Conservation (phyloP, 2,329 filamentous ascomycete genomes). For the Pseudocercospora musae region DNA sequence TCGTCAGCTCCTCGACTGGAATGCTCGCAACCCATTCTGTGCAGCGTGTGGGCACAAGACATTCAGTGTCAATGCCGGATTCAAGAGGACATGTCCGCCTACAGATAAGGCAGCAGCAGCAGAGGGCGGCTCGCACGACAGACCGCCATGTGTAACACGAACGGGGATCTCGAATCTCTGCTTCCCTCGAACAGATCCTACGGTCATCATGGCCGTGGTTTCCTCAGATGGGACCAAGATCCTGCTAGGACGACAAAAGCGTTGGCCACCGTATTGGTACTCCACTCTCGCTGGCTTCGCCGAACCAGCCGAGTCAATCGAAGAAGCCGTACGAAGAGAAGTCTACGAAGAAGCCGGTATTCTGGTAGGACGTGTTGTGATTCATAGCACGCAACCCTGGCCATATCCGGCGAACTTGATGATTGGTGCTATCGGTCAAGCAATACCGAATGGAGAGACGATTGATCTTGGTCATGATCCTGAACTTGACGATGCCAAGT, state of each 20-base stretch:
- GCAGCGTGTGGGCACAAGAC: slow-evolving; percentile 82
- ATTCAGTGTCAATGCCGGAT: slow-evolving; percentile 72
- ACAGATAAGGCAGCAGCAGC: slow-evolving; percentile 54
- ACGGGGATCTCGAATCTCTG: slow-evolving; percentile 83
- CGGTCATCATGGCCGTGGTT: slow-evolving; percentile 90
- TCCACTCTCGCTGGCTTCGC: slow-evolving; percentile 67
- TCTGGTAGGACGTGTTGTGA: slow-evolving; percentile 48
- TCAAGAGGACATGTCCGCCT: slow-evolving; percentile 75
- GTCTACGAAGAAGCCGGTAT: slow-evolving; percentile 52
- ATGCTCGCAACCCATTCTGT: slow-evolving; percentile 86
- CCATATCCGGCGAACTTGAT: slow-evolving; percentile 54
- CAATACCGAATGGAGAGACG: slow-evolving; percentile 69
- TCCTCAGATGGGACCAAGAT: slow-evolving; percentile 73
- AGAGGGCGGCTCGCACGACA: slow-evolving; percentile 43
- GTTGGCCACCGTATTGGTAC: slow-evolving; percentile 83
- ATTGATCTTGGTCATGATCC: slow-evolving; percentile 85
- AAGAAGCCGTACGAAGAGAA: slow-evolving; percentile 51
- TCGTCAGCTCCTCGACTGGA: slow-evolving; percentile 89
- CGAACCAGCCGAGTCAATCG: slow-evolving; percentile 50
- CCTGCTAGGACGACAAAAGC: slow-evolving; percentile 78
- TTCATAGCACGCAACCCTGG: slow-evolving; percentile 53
- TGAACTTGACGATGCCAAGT: slow-evolving; percentile 84
- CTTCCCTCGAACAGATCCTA: slow-evolving; percentile 90
- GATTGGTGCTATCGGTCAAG: slow-evolving; percentile 76
- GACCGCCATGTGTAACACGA: slow-evolving; percentile 74